A percentile compares a stretch with the other conserved stretches of the same genome.
These are phyloP conservation scores for Aspergillus terreus DNA, from an alignment of 2,329 filamentous ascomycete species.

Conservation along the genomic window DNA sequence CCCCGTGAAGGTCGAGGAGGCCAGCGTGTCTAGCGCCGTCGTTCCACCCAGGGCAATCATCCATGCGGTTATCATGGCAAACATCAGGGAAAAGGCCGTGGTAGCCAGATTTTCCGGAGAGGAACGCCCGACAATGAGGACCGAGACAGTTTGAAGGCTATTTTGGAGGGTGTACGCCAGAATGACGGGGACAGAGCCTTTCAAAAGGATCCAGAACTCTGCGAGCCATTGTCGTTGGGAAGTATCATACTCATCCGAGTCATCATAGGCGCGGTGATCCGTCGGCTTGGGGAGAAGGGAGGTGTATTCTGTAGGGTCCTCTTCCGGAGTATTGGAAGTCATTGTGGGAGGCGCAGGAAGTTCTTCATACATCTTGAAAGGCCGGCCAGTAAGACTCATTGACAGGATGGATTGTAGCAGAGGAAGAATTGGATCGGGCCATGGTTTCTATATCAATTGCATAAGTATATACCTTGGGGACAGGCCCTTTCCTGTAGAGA, in stretches of 20 bases:
- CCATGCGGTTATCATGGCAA: slow-evolving; percentile 86
- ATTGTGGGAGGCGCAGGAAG: not conserved
- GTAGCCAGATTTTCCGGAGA: slow-evolving; percentile 77
- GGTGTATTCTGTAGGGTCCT: slow-evolving; percentile 23
- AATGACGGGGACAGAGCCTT: slow-evolving; percentile 71
- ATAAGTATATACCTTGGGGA: not conserved
- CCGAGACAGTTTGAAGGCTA: slow-evolving; percentile 76
- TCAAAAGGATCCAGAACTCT: slow-evolving; percentile 67
- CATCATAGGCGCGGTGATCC: slow-evolving; percentile 21
- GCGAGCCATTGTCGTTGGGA: slow-evolving; percentile 29
- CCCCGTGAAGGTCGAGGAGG: slow-evolving; percentile 77
- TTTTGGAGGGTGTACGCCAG: slow-evolving; percentile 83
- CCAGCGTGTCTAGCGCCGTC: slow-evolving; percentile 80
- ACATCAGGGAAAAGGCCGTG: slow-evolving; percentile 89
- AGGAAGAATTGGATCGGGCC: not conserved
- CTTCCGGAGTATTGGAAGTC: not conserved
- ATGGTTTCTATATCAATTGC: not conserved
- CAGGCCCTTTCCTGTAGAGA: not conserved
- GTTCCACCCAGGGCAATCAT: slow-evolving; percentile 81
- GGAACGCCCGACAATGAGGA: slow-evolving; percentile 74
- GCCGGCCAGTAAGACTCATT: not conserved
- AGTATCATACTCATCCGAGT: slow-evolving; percentile 36
- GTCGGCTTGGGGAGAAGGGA: slow-evolving; percentile 24
- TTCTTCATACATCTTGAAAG: slow-evolving; percentile 9
- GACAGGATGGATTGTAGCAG: not conserved